A percentile compares a stretch with the other conserved stretches of the same genome.
Conservation (phyloP, 1,139 yeast genomes). For the Blastobotrys aristatus region DNA sequence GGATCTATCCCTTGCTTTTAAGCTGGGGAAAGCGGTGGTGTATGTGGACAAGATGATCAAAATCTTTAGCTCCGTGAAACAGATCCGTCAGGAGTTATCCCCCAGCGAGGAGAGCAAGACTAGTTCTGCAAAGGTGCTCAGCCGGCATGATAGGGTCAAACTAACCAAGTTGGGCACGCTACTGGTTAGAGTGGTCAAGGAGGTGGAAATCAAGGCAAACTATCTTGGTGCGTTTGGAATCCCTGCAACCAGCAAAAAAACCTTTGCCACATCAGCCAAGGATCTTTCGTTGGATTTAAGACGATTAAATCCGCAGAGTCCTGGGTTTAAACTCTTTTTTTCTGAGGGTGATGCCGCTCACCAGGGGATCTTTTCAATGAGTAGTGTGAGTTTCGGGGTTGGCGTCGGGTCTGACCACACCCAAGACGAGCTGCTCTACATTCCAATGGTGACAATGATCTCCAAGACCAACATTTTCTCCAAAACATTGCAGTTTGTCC, state of each 20-base stretch:
- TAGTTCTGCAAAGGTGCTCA: slow-evolving; percentile 4
- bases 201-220: slow-evolving; percentile 33
- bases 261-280: slow-evolving; percentile 31
- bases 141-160: slow-evolving; percentile 20
- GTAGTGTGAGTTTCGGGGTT: slow-evolving; percentile 36
- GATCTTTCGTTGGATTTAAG: slow-evolving; percentile 37
- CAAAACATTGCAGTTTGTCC: slow-evolving; percentile 32
- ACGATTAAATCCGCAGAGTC: slow-evolving; percentile 36
- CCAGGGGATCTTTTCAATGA: slow-evolving; percentile 37
- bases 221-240: slow-evolving; percentile 26
- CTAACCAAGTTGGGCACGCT: slow-evolving; percentile 29
- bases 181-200: slow-evolving; percentile 34
- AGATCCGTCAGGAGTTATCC: slow-evolving; percentile 15
- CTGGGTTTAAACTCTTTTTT: slow-evolving; percentile 38
- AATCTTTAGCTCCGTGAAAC: slow-evolving; percentile 15
- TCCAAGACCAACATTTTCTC: slow-evolving; percentile 37
- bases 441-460: slow-evolving; percentile 37
- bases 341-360: slow-evolving; percentile 36
- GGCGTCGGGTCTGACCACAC: slow-evolving; percentile 12
- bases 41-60: slow-evolving; percentile 23
- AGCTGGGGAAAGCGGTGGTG: slow-evolving; percentile 27
- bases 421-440: slow-evolving; percentile 38
- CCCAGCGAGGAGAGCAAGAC: background rate
- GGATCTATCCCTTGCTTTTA: slow-evolving; percentile 33
- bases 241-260: slow-evolving; percentile 3